Evolutionary conservation across 495 filamentous ascomycete species (phyloP).

Genomic region (Talaromyces thailandensis): DNA sequence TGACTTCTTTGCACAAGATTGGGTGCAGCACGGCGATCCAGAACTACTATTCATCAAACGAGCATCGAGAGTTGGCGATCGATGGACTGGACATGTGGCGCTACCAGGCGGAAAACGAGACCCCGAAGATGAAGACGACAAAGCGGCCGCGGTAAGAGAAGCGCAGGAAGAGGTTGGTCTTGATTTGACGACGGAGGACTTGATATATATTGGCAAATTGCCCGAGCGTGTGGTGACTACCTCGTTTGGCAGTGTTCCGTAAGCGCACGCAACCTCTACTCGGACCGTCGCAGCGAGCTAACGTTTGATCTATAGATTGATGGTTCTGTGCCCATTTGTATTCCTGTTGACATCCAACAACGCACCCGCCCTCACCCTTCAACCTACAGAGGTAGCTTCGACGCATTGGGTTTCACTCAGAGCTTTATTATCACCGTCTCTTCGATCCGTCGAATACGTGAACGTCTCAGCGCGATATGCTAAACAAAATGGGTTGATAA

Average conservation of each 20-base stretch:
- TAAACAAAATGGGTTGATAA: slow-evolving; percentile 37
- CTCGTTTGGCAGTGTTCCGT: slow-evolving; percentile 62
- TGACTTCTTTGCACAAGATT: slow-evolving; percentile 57
- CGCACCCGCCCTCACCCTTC: slow-evolving; percentile 51
- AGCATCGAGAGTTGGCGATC: slow-evolving; percentile 58
- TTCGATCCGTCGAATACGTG: slow-evolving; percentile 54
- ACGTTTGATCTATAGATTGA: slow-evolving; percentile 39
- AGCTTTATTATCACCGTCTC: slow-evolving; percentile 50
- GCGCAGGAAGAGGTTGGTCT: slow-evolving; percentile 65
- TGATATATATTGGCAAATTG: slow-evolving; percentile 56
- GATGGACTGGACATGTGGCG: slow-evolving; percentile 71
- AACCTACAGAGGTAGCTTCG: slow-evolving; percentile 65
- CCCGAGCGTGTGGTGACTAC: slow-evolving; percentile 66
- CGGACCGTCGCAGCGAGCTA: not conserved
- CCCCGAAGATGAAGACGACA: slow-evolving; percentile 56
- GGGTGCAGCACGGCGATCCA: slow-evolving; percentile 66
- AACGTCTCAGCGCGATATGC: slow-evolving; percentile 59
- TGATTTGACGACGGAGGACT: slow-evolving; percentile 46
- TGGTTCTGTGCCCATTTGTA: slow-evolving; percentile 72
- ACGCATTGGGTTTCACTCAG: slow-evolving; percentile 70
- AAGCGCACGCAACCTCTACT: slow-evolving; percentile 17
- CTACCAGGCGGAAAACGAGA: slow-evolving; percentile 68
- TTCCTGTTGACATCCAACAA: slow-evolving; percentile 53
- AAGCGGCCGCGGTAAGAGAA: slow-evolving; percentile 58
- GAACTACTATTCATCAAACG: slow-evolving; percentile 74